A percentile compares a stretch with the other conserved stretches of the same genome.
These are phyloP conservation scores for Steccherinum ochraceum DNA, from an alignment of 768 basidiomycete genomes.

Conservation along the genomic window DNA sequence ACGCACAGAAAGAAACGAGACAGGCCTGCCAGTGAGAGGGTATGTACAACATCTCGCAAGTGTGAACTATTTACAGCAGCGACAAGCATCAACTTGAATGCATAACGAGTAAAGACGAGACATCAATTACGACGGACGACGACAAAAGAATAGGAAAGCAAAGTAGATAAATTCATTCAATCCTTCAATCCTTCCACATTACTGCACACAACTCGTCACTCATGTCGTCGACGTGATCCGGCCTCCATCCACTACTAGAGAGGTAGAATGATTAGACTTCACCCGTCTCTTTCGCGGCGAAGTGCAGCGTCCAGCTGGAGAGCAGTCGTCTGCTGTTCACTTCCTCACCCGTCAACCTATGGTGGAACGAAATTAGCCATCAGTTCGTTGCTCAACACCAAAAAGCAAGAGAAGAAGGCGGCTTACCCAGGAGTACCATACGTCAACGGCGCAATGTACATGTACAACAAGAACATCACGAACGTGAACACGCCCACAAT, in stretches of 20 bases:
- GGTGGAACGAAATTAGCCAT: constrained; percentile 1
- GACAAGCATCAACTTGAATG: too few species aligned
- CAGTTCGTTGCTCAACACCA: too few species aligned
- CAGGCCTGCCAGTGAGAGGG: too few species aligned
- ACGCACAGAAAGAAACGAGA: too few species aligned
- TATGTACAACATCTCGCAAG: too few species aligned
- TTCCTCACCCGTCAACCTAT: constrained; percentile 75
- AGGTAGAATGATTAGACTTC: constrained; percentile 60
- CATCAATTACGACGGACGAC: too few species aligned
- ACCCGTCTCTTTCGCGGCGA: constrained; percentile 62
- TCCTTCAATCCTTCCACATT: too few species aligned
- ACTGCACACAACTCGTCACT: not conserved
- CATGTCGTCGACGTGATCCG: not conserved
- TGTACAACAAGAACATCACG: constrained; percentile 56
- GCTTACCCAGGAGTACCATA: constrained; percentile 95
- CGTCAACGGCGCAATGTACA: constrained; percentile 83
- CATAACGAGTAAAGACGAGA: too few species aligned
- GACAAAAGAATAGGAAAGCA: too few species aligned
- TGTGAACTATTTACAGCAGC: too few species aligned
- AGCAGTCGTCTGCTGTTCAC: constrained; percentile 82
- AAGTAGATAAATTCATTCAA: not conserved
- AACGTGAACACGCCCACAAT: constrained; percentile 52
- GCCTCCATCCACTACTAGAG: constrained; percentile 41
- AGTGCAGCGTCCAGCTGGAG: constrained; percentile 92
- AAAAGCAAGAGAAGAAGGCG: not conserved